phyloP scores from a whole-genome alignment of 2,329 filamentous ascomycete species.

The Talaromyces atroroseus region DNA sequence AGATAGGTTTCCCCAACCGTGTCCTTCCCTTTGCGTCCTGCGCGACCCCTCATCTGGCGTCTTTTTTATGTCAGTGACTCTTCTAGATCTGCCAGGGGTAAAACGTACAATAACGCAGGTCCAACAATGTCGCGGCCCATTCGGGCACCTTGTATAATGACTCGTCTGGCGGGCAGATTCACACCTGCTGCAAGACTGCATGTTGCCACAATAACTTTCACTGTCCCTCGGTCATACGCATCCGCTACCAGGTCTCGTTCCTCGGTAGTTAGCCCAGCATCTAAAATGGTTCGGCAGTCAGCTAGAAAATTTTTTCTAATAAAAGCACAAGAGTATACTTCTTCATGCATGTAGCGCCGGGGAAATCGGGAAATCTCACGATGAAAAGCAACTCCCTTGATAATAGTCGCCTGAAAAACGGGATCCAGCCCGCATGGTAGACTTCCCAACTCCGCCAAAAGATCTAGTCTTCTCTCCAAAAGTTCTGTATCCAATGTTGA shows the following conservation, averaged over 20 bases:
- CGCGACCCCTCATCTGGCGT: conserved; percentile 73
- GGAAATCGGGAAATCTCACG: conserved; percentile 45
- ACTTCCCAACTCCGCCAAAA: conserved; percentile 62
- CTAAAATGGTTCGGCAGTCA: conserved; percentile 29
- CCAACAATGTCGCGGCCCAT: conserved; percentile 75
- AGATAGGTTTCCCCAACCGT: conserved; percentile 72
- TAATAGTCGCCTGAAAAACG: conserved; percentile 58
- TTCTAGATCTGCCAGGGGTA: background rate
- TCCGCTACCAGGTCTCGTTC: conserved; percentile 66
- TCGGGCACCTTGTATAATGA: conserved; percentile 68
- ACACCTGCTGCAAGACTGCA: conserved; percentile 80
- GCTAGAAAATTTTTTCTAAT: too few species aligned
- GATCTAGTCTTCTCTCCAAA: conserved; percentile 56
- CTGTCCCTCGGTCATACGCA: conserved; percentile 62
- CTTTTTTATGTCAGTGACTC: conserved; percentile 28
- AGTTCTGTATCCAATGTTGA: conserved; percentile 44
- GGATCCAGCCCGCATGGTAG: conserved; percentile 62
- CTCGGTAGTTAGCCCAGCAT: conserved; percentile 59
- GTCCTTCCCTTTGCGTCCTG: conserved; percentile 72
- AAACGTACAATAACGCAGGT: conserved; percentile 63
- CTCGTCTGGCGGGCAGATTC: conserved; percentile 65
- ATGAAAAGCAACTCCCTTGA: conserved; percentile 68
- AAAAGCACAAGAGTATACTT: too few species aligned
- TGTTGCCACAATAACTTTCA: conserved; percentile 70
- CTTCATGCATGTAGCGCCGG: background rate